Conservation (phyloP, 257 asterid genomes). For the Craterostigma plantagineum region DNA sequence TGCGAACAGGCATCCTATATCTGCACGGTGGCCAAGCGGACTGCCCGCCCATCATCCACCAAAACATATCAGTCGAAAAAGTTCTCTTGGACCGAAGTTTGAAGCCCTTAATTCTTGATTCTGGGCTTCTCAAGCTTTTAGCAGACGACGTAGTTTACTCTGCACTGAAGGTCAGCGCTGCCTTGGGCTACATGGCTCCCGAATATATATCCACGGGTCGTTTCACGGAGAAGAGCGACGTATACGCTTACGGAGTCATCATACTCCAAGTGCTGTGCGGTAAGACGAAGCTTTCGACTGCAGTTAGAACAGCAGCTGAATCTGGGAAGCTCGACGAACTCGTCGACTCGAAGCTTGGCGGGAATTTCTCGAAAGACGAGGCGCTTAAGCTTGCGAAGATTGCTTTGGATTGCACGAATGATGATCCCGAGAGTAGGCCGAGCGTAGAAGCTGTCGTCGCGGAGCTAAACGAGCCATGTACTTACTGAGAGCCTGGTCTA, state of each 20-base stretch:
- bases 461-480: constrained; percentile 16
- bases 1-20: constrained; percentile 72
- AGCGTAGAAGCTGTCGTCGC: constrained; percentile 34
- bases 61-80: constrained; percentile 71
- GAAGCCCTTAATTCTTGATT: constrained; percentile 58
- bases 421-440: constrained; percentile 55
- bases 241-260: constrained; percentile 85
- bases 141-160: constrained; percentile 89
- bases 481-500: constrained; percentile 1
- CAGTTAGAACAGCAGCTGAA: constrained; percentile 51
- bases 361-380: constrained; percentile 24
- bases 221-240: constrained; percentile 87
- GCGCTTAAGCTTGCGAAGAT: constrained; percentile 33
- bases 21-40: constrained; percentile 51
- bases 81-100: constrained; percentile 40
- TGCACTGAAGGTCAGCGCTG: constrained; percentile 90
- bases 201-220: constrained; percentile 89
- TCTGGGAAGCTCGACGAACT: constrained; percentile 36
- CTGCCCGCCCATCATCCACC: constrained; percentile 68
- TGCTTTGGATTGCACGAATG: constrained; percentile 58
- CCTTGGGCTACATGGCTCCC: constrained; percentile 91
- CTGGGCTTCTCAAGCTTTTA: constrained; percentile 74
- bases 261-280: constrained; percentile 75
- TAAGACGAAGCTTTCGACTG: constrained; percentile 25
- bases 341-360: constrained; percentile 40